These are phyloP conservation scores for Cyberlindnera americana DNA, from an alignment of 805 yeast species.

Conservation along the genomic window DNA sequence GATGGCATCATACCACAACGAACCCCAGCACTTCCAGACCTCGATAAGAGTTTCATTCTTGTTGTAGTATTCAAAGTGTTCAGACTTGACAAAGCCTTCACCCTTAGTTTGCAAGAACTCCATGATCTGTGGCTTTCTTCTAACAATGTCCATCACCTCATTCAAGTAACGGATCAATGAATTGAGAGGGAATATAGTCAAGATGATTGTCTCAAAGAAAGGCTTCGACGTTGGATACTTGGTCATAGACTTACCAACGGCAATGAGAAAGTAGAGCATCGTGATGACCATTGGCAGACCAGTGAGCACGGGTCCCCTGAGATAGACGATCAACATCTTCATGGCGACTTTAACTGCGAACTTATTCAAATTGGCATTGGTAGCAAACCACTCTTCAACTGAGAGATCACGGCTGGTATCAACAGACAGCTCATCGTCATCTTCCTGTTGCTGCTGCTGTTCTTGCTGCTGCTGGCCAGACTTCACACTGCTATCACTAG, in stretches of 20 bases:
- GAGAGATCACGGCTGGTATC: constrained; percentile 11
- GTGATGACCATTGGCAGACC: constrained; percentile 72
- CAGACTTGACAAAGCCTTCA: constrained; percentile 20
- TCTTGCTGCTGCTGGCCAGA: too few species aligned
- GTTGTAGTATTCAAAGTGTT: constrained; percentile 44
- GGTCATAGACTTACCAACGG: constrained; percentile 55
- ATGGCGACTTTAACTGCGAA: constrained; percentile 67
- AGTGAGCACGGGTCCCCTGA: constrained; percentile 63
- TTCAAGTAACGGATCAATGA: constrained; percentile 61
- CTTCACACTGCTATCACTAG: constrained; percentile 2
- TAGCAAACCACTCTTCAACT: constrained; percentile 48
- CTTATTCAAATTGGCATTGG: constrained; percentile 43
- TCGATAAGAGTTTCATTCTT: constrained; percentile 65
- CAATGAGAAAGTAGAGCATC: constrained; percentile 69
- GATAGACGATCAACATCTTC: constrained; percentile 61
- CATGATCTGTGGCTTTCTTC: constrained; percentile 12
- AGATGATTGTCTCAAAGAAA: constrained; percentile 48
- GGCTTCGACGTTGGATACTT: constrained; percentile 42
- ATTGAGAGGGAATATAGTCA: constrained; percentile 66
- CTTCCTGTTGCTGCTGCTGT: background rate
- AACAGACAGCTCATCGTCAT: constrained; percentile 2
- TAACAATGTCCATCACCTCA: constrained; percentile 41
- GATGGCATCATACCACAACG: constrained; percentile 70
- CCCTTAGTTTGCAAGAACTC: background rate
- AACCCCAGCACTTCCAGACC: constrained; percentile 84